Percentiles rank a stretch among this genome's conserved stretches.
phyloP scores from a whole-genome alignment of 2,329 filamentous ascomycete species.

The Thelonectria rubi region DNA sequence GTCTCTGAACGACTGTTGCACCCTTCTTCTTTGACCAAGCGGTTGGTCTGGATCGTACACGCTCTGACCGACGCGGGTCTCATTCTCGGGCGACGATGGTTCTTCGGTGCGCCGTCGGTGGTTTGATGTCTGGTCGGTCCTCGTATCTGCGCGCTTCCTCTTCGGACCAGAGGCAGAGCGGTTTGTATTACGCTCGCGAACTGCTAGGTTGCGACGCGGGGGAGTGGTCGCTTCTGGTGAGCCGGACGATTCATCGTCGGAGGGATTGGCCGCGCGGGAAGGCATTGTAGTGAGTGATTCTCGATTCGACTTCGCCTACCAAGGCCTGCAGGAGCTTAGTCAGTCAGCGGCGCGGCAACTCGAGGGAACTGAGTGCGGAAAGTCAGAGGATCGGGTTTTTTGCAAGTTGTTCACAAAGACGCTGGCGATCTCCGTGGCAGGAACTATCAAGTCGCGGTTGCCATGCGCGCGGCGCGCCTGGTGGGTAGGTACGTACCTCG shows the following conservation, averaged over 20 bases:
- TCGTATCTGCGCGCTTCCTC: constrained; percentile 45
- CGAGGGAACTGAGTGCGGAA: background rate
- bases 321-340: background rate
- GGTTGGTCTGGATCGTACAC: constrained; percentile 87
- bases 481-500: constrained; percentile 16
- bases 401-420: background rate
- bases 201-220: constrained; percentile 34
- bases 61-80: constrained; percentile 39
- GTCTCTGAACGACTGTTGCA: constrained; percentile 76
- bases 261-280: constrained; percentile 32
- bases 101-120: constrained; percentile 40
- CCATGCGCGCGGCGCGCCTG: constrained; percentile 11
- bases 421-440: background rate
- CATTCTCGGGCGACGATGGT: constrained; percentile 29
- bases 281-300: constrained; percentile 39
- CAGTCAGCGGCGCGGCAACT: background rate
- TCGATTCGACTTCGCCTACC: background rate
- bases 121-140: constrained; percentile 34
- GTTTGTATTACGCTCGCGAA: constrained; percentile 39
- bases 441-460: constrained; percentile 8
- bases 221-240: constrained; percentile 30
- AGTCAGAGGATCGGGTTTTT: background rate
- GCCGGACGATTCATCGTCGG: constrained; percentile 35
- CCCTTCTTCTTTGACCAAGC: constrained; percentile 72
- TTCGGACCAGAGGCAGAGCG: constrained; percentile 42